Base-by-base conservation (phyloP, 495 filamentous ascomycete genomes). In the Penicillium cinerascens region DNA sequence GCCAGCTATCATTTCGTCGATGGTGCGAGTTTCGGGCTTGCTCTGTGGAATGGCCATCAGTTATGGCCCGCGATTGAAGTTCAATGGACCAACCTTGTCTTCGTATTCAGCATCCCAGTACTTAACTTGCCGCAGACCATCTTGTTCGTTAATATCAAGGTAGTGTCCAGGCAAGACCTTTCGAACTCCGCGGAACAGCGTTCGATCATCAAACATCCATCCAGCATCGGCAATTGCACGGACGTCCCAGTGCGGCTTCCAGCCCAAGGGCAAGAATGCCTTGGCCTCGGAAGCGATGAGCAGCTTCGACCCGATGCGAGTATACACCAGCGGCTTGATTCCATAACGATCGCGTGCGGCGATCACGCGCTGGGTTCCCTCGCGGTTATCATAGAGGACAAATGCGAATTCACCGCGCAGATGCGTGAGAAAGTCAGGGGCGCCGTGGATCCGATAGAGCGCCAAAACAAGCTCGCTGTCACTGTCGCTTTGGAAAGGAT, bases 331-430 rank as follows among this genome's bases (percentile, higher is more conserved):
- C 4, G 51, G 17, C 39, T 54, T 54, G 59, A 82, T 74, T 1
- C 79, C 78, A 61, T 75, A 81, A 3, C 79, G 72, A 16, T 54
- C 51, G 4, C 51, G 18, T 7, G 18, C 51, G 11, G 17, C 51
- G 11, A 54, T 43, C 1, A 54, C 9, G 3, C 22, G 13, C 40
- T 62, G 47, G 56, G 37, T 47, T 26, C 25, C 25, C 7, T 26
- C 4, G 45, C 55, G 53, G 79, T 61, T 58, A 60, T 82, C 77
- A 53, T 73, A 80, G 10, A 82, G 44, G n/a, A 72, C 66, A 1
- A 78, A 58, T 4, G 79, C 68, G 47, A 81, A 81, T 47, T 82
- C 78, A 15, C 78, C 77, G 13, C 79, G 65, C 10, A 81, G 64
- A 22, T 76, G 64, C 2, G 66, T 58, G 10, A 79, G 44, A 42